phyloP scores from a whole-genome alignment of 768 basidiomycete species.

The Mycena albidolilacea region DNA sequence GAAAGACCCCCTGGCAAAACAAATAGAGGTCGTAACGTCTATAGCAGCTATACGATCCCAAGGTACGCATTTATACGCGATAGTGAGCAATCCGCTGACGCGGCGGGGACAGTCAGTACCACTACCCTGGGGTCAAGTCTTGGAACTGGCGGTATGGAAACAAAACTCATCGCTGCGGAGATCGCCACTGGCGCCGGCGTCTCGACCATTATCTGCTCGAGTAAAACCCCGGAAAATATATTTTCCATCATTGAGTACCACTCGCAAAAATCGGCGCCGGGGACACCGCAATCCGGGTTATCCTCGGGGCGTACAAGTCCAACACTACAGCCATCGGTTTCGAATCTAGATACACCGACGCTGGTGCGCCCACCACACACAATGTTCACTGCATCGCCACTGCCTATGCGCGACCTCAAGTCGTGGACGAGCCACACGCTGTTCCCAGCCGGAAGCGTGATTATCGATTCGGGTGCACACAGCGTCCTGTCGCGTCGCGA shows the following conservation, averaged over 20 bases:
- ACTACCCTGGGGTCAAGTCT: constrained; percentile 92
- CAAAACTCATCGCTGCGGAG: constrained; percentile 98
- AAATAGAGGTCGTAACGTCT: constrained; percentile 87
- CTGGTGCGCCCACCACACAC: constrained; percentile 84
- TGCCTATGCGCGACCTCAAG: constrained; percentile 89
- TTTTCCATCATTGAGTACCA: constrained; percentile 88
- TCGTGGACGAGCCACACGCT: constrained; percentile 98
- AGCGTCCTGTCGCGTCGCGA: constrained; percentile 86
- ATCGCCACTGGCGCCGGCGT: constrained; percentile 97
- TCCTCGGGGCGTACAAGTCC: constrained; percentile 44
- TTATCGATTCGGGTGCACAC: constrained; percentile 93
- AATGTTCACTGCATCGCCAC: constrained; percentile 80
- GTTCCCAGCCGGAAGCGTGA: constrained; percentile 87
- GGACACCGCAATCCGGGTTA: constrained; percentile 51
- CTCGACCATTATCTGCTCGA: constrained; percentile 91
- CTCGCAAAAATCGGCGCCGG: constrained; percentile 54
- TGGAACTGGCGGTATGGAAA: constrained; percentile 99
- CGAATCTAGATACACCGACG: constrained; percentile 39
- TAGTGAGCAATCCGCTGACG: constrained; percentile 16
- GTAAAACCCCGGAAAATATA: constrained; percentile 82
- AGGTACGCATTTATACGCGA: constrained; percentile 63
- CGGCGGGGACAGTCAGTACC: constrained; percentile 79
- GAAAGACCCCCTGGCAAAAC: constrained; percentile 86
- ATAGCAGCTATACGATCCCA: constrained; percentile 84
- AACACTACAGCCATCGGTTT: constrained; percentile 38